Percentiles rank a stretch among this genome's conserved stretches.
phyloP scores from a whole-genome alignment of 2,329 filamentous ascomycete species.

The Aspergillus transmontanensis region DNA sequence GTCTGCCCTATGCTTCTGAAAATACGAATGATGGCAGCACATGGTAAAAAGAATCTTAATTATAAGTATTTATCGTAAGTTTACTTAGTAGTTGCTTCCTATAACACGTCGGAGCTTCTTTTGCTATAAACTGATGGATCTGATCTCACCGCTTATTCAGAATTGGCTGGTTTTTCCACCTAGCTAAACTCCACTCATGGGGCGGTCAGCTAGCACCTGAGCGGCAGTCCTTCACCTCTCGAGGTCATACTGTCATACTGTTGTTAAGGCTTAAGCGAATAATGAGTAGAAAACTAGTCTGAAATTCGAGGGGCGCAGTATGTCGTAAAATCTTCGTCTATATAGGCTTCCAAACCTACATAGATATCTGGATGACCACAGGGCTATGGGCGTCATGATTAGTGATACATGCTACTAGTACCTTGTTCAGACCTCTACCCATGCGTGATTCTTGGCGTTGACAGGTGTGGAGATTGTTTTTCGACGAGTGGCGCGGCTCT shows the following conservation, averaged over 20 bases:
- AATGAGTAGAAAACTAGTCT: neutral
- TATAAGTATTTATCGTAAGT: neutral
- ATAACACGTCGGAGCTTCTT: neutral
- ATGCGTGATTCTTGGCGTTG: conserved; percentile 19
- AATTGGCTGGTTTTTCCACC: neutral
- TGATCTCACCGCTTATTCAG: conserved; percentile 13
- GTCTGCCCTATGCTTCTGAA: conserved; percentile 2
- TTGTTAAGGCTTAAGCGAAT: neutral
- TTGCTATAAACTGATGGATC: neutral
- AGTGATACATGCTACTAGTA: neutral
- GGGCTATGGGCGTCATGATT: neutral
- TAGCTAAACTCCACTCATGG: neutral
- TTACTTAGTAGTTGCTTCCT: neutral
- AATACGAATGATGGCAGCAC: conserved; percentile 8
- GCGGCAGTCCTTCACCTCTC: neutral
- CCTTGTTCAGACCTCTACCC: neutral
- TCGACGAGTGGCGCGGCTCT: conserved; percentile 27
- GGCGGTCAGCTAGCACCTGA: neutral
- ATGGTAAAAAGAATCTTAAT: conserved; percentile 12
- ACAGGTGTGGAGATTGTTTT: conserved; percentile 21
- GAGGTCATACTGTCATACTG: neutral
- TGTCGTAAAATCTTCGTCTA: neutral
- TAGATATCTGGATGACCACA: neutral
- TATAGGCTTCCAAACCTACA: neutral
- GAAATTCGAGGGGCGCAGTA: neutral